A percentile compares a stretch with the other conserved stretches of the same genome.
phyloP scores from a whole-genome alignment of 768 basidiomycete genomes.

The Candolleomyces aberdarensis region DNA sequence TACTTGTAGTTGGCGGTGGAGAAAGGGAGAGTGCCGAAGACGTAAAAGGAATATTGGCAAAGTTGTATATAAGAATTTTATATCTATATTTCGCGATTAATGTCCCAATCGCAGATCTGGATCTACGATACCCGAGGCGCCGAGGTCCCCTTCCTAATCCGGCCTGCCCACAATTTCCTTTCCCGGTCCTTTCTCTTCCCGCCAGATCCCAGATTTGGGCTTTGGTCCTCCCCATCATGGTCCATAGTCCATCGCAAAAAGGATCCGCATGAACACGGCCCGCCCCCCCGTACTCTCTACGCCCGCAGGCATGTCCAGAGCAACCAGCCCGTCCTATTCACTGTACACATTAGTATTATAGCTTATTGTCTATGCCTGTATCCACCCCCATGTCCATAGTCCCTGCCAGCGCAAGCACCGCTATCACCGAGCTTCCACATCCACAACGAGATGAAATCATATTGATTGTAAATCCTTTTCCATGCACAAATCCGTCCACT shows the following conservation, averaged over 20 bases:
- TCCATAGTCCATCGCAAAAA: neutral
- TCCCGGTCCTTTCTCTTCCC: constrained; percentile 14
- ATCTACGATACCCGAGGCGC: constrained; percentile 33
- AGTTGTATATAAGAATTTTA: neutral
- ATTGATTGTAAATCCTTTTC: constrained; percentile 2
- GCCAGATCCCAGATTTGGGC: constrained; percentile 7
- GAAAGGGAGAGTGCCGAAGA: constrained; percentile 43
- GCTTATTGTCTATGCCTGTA: no score
- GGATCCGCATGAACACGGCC: neutral
- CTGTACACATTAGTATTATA: no score
- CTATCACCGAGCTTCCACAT: constrained; percentile 1
- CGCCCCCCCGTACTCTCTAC: neutral
- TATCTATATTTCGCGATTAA: neutral
- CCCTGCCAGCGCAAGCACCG: neutral
- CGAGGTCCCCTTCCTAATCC: constrained; percentile 28
- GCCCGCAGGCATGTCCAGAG: neutral
- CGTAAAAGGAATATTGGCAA: constrained; percentile 28
- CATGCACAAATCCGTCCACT: constrained; percentile 1
- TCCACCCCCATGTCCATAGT: neutral
- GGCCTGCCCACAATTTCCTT: constrained; percentile 8
- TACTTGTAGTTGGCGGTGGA: constrained; percentile 34
- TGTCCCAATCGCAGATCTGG: constrained; percentile 11
- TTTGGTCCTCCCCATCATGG: neutral
- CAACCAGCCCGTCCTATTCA: neutral
- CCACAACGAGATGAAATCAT: neutral